Evolutionary conservation across 148 eudicot species (phyloP), one percentile per base, ranked within the genome.

Genomic region (Polygonum aviculare): DNA sequence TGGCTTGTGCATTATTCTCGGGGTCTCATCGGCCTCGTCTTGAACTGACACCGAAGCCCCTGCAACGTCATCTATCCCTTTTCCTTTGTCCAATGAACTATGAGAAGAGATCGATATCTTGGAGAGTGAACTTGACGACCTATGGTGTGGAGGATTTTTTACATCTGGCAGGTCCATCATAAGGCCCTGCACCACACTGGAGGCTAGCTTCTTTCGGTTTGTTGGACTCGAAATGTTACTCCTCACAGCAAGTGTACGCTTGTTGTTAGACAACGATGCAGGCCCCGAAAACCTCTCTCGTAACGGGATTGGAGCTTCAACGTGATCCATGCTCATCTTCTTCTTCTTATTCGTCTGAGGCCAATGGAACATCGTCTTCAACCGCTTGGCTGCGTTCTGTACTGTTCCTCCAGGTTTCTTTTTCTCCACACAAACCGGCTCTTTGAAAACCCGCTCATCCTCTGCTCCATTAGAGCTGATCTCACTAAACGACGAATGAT

Each of bases 171-270:
- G 74, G 90, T 85, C 91, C 5, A 88, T 81, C 72, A 67, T 67
- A 4, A 67, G 2, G 19, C 72, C 72, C 15, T 36, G 72, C 21
- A 81, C 81, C 3, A 87, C 36, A 18, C 93, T 97, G 0, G 91
- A 85, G 62, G 97, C 98, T 26, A 89, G 74, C 54, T 80, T 94
- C 86, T 95, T 95, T 50, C 93, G 86, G 50, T 92, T 87, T 6
- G 78, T 82, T 36, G 99, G 99, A 73, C 99, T 95, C 0, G 96
- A 92, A 50, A 84, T 77, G 78, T 88, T 89, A 78, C 98, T 95
- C 72, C 98, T 83, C 0, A 78, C 91, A 4, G 93, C 88, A 39
- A 95, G 90, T 16, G 94, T 82, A 26, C 99, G 80, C 79, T 92
- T 92, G 76, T 95, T 87, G 85, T 57, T 90, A 1, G 89, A 77